These are phyloP conservation scores for Plasmodium reichenowi DNA, from an alignment of 169 alveolate species.

Conservation along the genomic window DNA sequence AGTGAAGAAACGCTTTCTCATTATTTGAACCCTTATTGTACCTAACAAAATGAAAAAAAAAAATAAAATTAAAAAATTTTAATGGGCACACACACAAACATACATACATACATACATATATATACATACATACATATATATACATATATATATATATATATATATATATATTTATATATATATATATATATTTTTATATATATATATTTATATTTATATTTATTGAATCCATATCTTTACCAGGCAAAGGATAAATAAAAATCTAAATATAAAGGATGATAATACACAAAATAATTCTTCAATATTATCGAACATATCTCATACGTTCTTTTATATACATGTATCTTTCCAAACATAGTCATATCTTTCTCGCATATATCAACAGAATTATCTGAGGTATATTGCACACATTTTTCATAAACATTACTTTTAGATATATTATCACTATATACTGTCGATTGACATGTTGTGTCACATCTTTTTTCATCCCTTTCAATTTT, in stretches of 20 bases:
- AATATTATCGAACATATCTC: constrained; percentile 33
- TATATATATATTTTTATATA: neutral
- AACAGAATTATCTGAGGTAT: neutral
- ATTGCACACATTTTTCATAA: neutral
- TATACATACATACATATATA: neutral
- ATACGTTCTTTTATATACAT: constrained; percentile 42
- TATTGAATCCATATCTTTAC: constrained; percentile 4
- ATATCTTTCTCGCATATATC: neutral
- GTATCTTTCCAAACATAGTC: neutral
- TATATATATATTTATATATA: neutral
- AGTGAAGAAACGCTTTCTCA: constrained; percentile 14
- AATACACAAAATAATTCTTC: constrained; percentile 40
- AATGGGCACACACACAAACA: neutral
- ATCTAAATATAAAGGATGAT: constrained; percentile 58
- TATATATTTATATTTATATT: neutral
- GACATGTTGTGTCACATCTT: neutral
- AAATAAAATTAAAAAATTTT: too few species aligned
- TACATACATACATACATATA: neutral
- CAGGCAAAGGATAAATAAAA: constrained; percentile 52
- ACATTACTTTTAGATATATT: too few species aligned
- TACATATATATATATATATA: neutral
- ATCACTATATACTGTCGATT: neutral
- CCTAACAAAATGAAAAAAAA: neutral
- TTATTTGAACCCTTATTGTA: constrained; percentile 30
- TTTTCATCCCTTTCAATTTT: neutral